phyloP scores from a whole-genome alignment of 352 stramenopile species.

The Phytophthora macrochlamydospora region DNA sequence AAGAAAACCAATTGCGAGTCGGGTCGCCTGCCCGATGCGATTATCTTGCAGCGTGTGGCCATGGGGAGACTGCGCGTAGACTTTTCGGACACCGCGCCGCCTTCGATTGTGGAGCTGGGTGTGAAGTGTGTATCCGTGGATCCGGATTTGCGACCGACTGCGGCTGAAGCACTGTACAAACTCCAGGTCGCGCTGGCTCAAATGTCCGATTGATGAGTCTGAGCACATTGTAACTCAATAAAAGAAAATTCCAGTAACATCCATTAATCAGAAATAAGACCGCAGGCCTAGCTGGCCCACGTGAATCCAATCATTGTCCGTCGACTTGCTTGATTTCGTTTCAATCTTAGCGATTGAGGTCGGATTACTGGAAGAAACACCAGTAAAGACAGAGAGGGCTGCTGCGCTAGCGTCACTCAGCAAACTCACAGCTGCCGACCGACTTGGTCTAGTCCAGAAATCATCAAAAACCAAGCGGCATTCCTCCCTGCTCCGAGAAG shows the following conservation, averaged over 20 bases:
- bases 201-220: not conserved
- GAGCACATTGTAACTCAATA: no score
- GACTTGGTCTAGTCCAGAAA: constrained; percentile 62
- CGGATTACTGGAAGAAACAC: not conserved
- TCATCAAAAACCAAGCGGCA: constrained; percentile 57
- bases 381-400: constrained; percentile 23
- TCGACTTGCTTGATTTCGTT: not conserved
- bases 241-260: no score
- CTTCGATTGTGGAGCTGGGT: constrained; percentile 31
- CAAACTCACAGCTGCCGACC: constrained; percentile 20
- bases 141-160: constrained; percentile 29
- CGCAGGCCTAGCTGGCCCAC: constrained; percentile 10
- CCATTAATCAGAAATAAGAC: constrained; percentile 30
- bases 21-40: constrained; percentile 26
- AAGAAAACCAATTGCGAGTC: constrained; percentile 19
- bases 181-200: constrained; percentile 24
- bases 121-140: constrained; percentile 30
- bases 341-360: not conserved
- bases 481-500: constrained; percentile 64
- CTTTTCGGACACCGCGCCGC: constrained; percentile 24
- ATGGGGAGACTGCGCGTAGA: constrained; percentile 34
- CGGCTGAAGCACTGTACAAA: constrained; percentile 38
- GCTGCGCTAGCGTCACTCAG: constrained; percentile 20
- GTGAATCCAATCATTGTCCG: constrained; percentile 5
- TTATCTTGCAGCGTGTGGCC: constrained; percentile 39